These are phyloP conservation scores for Aspergillus panamensis DNA, from an alignment of 495 filamentous ascomycete species.

Conservation along the genomic window DNA sequence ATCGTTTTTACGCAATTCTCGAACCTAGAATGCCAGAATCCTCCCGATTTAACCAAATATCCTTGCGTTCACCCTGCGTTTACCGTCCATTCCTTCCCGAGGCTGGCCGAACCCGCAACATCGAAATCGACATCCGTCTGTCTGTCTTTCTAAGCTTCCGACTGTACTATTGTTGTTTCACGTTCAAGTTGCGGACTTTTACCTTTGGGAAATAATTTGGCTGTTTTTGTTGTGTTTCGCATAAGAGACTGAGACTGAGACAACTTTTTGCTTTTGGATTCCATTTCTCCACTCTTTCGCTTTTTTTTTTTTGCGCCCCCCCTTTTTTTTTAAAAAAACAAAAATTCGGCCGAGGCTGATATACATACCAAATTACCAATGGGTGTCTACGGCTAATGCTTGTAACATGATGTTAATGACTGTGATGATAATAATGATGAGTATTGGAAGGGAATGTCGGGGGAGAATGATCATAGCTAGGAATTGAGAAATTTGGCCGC, in stretches of 20 bases:
- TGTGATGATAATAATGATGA: conserved; percentile 19
- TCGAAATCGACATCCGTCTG: not conserved
- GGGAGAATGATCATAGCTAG: conserved; percentile 30
- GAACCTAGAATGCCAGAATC: conserved; percentile 39
- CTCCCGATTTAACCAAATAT: conserved; percentile 17
- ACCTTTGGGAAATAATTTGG: not conserved
- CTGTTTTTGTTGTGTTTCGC: not conserved
- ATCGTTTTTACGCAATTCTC: not conserved
- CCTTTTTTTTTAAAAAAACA: too few species aligned
- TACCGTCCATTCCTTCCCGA: conserved; percentile 33
- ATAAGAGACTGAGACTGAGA: not conserved
- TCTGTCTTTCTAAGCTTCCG: not conserved
- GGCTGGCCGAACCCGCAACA: conserved; percentile 36
- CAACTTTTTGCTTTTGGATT: not conserved
- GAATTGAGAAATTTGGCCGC: conserved; percentile 46
- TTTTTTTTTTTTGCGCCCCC: not conserved
- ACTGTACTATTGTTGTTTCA: not conserved
- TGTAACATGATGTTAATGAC: not conserved
- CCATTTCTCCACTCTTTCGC: not conserved
- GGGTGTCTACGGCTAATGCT: not conserved
- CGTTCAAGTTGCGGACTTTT: not conserved
- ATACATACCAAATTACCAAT: not conserved
- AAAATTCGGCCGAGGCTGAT: too few species aligned
- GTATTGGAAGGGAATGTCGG: conserved; percentile 6
- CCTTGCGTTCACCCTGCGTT: conserved; percentile 20